These are phyloP conservation scores for Boletus bicolor DNA, from an alignment of 768 basidiomycete species.

Conservation along the genomic window DNA sequence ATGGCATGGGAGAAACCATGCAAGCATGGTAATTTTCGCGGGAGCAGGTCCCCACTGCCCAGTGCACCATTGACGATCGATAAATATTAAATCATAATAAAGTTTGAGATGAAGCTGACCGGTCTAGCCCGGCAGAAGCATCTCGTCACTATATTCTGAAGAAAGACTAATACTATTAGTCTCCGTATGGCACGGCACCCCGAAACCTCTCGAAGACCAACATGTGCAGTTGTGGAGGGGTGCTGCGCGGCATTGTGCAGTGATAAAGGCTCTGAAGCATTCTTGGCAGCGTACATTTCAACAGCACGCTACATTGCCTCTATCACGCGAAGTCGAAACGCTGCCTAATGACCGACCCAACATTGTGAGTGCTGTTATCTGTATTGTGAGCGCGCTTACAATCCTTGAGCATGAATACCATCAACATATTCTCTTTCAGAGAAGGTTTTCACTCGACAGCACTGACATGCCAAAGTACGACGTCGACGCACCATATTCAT, in stretches of 20 bases:
- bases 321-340: no score
- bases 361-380: not conserved
- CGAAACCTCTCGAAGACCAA: not conserved
- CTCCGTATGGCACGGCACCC: not conserved
- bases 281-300: not conserved
- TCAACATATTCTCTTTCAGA: not conserved
- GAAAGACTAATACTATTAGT: not conserved
- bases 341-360: no score
- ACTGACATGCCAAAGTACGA: no score
- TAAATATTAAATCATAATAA: no score
- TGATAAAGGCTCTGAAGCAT: not conserved
- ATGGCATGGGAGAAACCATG: not conserved
- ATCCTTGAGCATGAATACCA: not conserved
- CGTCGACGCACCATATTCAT: no score
- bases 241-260: not conserved
- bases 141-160: not conserved
- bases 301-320: not conserved
- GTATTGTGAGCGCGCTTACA: not conserved
- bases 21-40: not conserved
- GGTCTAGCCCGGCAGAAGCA: not conserved
- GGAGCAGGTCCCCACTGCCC: no score
- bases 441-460: no score
- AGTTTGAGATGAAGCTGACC: no score
- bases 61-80: no score
- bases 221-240: not conserved